Evolutionary conservation across 331 rosid genomes (phyloP).

Genomic region (Erythrophleum ivorense): DNA sequence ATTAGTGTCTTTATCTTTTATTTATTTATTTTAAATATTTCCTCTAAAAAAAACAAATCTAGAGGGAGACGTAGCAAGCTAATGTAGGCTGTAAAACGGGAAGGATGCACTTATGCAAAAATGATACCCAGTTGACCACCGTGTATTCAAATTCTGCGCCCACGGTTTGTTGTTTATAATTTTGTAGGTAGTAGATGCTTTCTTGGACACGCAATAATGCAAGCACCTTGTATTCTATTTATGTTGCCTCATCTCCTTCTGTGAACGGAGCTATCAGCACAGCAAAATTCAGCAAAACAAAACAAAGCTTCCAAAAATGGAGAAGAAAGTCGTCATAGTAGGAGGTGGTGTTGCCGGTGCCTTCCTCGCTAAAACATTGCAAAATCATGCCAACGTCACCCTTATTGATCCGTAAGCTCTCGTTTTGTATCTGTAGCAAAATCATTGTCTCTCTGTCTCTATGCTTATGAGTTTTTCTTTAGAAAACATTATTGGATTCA

Average conservation of each 20-base stretch:
- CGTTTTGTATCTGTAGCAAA: background rate
- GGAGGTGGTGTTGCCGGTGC: constrained; percentile 96
- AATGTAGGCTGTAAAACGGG: background rate
- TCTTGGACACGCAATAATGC: constrained; percentile 44
- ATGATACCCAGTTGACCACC: constrained; percentile 34
- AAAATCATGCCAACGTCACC: constrained; percentile 60
- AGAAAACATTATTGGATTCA: background rate
- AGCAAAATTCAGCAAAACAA: background rate
- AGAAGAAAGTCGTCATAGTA: constrained; percentile 65
- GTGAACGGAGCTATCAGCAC: constrained; percentile 27
- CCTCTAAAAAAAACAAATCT: constrained; percentile 4
- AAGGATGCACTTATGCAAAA: background rate
- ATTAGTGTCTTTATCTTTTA: background rate
- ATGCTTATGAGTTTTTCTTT: background rate
- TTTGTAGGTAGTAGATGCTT: background rate
- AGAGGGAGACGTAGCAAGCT: background rate
- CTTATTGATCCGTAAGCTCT: constrained; percentile 73
- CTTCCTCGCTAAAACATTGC: constrained; percentile 63
- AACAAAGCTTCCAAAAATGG: background rate
- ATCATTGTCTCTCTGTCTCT: background rate
- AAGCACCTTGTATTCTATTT: constrained; percentile 33
- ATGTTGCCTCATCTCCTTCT: constrained; percentile 31
- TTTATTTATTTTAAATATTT: constrained; percentile 9
- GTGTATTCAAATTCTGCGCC: constrained; percentile 28
- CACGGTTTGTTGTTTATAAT: constrained; percentile 15